A percentile compares a stretch with the other conserved stretches of the same genome.
Evolutionary conservation across 345 rosid species (phyloP).

Genomic region (Ailanthus altissimus): DNA sequence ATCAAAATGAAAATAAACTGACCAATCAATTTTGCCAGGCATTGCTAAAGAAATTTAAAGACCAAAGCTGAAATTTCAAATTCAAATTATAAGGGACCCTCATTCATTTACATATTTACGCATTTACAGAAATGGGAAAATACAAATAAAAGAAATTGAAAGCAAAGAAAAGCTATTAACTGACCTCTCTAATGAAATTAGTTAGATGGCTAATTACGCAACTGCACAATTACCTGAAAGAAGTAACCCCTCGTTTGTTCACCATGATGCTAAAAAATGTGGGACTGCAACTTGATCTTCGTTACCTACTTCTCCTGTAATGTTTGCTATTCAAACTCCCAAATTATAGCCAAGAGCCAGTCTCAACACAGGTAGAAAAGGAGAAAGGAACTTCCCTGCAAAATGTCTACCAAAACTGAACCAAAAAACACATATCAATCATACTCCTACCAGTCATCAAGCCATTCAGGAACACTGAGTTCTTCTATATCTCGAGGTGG

Average conservation of each 20-base stretch:
- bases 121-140: conserved; percentile 36
- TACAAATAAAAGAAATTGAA: conserved; percentile 11
- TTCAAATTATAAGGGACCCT: conserved; percentile 16
- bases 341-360: conserved; percentile 18
- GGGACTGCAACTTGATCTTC: conserved; percentile 25
- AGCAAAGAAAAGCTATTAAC: background rate
- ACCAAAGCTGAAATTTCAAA: conserved; percentile 13
- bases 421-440: background rate
- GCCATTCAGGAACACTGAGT: conserved; percentile 65
- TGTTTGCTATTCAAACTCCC: background rate
- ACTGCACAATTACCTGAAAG: conserved; percentile 14
- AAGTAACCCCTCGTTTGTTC: conserved; percentile 5
- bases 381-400: conserved; percentile 1
- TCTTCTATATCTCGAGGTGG: conserved; percentile 45
- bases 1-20: background rate
- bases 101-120: conserved; percentile 34
- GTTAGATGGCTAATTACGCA: conserved; percentile 29
- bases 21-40: background rate
- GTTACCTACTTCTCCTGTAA: background rate
- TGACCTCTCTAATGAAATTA: conserved; percentile 32
- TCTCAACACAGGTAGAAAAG: background rate
- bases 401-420: background rate
- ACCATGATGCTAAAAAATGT: background rate
- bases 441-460: conserved; percentile 71
- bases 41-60: background rate